These are phyloP conservation scores for Seiridium cupressi DNA, from an alignment of 2,329 filamentous ascomycete species.

Conservation along the genomic window DNA sequence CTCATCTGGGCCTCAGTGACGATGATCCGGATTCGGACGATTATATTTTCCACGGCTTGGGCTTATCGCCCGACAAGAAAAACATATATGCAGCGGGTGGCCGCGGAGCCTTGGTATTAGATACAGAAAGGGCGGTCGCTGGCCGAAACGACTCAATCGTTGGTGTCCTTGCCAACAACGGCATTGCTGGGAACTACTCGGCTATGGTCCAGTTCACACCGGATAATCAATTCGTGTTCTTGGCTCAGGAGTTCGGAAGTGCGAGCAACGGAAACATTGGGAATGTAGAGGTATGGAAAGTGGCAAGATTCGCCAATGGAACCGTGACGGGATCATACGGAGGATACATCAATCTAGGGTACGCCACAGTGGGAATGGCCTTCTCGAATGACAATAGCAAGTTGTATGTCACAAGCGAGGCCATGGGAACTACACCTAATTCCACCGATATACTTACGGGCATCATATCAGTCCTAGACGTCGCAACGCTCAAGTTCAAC, in stretches of 20 bases:
- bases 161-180: background rate
- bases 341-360: constrained; percentile 1
- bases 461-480: background rate
- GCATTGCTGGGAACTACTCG: background rate
- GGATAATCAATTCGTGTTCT: background rate
- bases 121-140: background rate
- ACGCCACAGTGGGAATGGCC: background rate
- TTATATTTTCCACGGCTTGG: constrained; percentile 2
- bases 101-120: background rate
- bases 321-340: background rate
- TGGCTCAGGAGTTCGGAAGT: constrained; percentile 5
- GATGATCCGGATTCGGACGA: background rate
- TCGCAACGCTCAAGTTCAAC: background rate
- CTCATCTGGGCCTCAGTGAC: background rate
- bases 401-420: constrained; percentile 3
- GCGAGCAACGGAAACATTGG: background rate
- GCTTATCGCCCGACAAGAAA: background rate
- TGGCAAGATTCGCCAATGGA: background rate
- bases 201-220: background rate
- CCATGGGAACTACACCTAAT: background rate
- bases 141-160: background rate
- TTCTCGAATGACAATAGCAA: background rate
- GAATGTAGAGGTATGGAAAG: constrained; percentile 1
- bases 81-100: background rate
- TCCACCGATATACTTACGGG: background rate